Evolutionary conservation across 1,284 basidiomycete species (phyloP).

Genomic region (Ganoderma boninense): DNA sequence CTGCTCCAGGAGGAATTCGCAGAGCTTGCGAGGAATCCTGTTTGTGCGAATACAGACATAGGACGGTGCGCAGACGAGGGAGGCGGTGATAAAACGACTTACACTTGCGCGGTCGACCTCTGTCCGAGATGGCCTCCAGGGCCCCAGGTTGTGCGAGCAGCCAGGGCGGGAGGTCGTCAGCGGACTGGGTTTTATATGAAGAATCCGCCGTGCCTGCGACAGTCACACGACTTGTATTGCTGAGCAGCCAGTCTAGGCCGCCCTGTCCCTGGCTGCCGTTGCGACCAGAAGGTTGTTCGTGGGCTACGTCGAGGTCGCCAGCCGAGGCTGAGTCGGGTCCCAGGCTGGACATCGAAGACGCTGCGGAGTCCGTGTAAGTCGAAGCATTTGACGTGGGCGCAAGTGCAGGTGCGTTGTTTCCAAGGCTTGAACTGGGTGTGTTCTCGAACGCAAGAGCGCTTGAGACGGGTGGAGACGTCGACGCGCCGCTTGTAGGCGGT

Average conservation of each 20-base stretch:
- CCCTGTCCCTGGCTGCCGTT: constrained; percentile 15
- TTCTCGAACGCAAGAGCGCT: background rate
- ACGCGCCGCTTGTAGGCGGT: background rate
- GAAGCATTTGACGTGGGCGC: background rate
- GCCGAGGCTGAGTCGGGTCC: background rate
- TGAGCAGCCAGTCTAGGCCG: constrained; percentile 38
- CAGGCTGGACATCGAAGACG: background rate
- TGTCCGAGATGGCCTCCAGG: constrained; percentile 43
- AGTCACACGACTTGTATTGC: constrained; percentile 35
- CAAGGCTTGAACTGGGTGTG: too few relatives aligned
- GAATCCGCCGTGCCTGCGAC: constrained; percentile 9
- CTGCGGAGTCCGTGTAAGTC: background rate
- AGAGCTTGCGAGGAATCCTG: constrained; percentile 57
- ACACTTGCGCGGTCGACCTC: constrained; percentile 57
- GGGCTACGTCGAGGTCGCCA: constrained; percentile 1
- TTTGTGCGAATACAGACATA: background rate
- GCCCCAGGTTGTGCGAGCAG: constrained; percentile 34
- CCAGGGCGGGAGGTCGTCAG: constrained; percentile 38
- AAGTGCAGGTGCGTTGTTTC: background rate
- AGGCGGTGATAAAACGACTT: constrained; percentile 27
- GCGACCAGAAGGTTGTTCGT: constrained; percentile 11
- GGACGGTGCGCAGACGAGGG: constrained; percentile 9
- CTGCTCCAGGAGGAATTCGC: constrained; percentile 57
- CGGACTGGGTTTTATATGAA: constrained; percentile 6
- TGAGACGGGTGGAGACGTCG: background rate